These are phyloP conservation scores for Clathrospora elynae DNA, from an alignment of 2,329 filamentous ascomycete genomes.

Conservation along the genomic window DNA sequence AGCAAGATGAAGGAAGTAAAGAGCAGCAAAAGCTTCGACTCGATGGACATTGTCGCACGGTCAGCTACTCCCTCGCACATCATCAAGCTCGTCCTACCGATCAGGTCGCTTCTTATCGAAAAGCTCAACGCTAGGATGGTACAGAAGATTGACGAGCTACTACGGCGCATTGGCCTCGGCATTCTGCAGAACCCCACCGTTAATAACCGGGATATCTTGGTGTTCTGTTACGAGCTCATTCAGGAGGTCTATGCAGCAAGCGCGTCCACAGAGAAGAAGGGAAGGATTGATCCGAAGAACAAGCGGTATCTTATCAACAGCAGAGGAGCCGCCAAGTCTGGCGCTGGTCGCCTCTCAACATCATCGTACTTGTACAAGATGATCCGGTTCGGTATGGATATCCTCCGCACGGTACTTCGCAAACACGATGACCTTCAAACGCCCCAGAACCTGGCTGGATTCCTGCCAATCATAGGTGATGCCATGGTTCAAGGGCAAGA, in stretches of 20 bases:
- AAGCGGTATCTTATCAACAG: constrained; percentile 79
- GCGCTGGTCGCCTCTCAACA: constrained; percentile 71
- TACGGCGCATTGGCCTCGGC: constrained; percentile 81
- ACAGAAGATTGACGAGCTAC: constrained; percentile 86
- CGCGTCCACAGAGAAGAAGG: constrained; percentile 51
- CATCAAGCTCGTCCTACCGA: constrained; percentile 74
- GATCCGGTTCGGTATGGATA: constrained; percentile 82
- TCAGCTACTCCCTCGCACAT: constrained; percentile 77
- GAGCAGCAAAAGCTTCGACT: constrained; percentile 97
- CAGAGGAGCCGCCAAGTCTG: constrained; percentile 75
- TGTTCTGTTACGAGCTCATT: constrained; percentile 95
- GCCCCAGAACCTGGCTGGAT: constrained; percentile 77
- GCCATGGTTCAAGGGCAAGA: constrained; percentile 82
- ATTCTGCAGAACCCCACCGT: constrained; percentile 80
- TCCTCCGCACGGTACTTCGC: constrained; percentile 81
- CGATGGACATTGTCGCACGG: constrained; percentile 89
- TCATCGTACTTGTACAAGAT: constrained; percentile 87
- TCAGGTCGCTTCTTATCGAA: constrained; percentile 79
- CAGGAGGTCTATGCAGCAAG: constrained; percentile 77
- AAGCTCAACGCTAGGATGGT: constrained; percentile 82
- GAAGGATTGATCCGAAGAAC: constrained; percentile 51
- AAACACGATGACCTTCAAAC: constrained; percentile 84
- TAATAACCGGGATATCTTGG: constrained; percentile 78
- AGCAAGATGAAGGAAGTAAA: constrained; percentile 98
- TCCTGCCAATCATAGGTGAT: constrained; percentile 88